These are phyloP conservation scores for Ceratocystis huliohia DNA, from an alignment of 2,329 filamentous ascomycete genomes.

Conservation along the genomic window DNA sequence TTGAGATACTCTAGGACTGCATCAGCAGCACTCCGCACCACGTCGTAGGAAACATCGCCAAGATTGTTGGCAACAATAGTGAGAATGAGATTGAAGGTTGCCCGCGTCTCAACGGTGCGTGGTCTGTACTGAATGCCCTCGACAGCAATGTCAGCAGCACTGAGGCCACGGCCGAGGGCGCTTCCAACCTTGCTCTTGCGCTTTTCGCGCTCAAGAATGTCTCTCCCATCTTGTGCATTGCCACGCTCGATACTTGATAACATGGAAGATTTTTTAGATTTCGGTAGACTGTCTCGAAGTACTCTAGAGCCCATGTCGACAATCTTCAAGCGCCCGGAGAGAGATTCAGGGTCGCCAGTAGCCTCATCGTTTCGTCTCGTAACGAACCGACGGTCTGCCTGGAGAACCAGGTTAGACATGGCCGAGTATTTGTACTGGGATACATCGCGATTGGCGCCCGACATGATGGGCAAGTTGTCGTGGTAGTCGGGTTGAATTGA, in stretches of 20 bases:
- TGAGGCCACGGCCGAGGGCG: conserved; percentile 56
- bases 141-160: conserved; percentile 71
- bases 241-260: conserved; percentile 62
- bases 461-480: conserved; percentile 38
- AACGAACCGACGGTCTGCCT: conserved; percentile 94
- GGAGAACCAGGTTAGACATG: conserved; percentile 99
- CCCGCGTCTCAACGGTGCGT: conserved; percentile 77
- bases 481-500: conserved; percentile 4
- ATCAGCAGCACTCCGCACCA: conserved; percentile 87
- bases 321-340: conserved; percentile 86
- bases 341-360: conserved; percentile 92
- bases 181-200: conserved; percentile 69
- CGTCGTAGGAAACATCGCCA: conserved; percentile 83
- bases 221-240: conserved; percentile 63
- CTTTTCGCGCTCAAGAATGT: conserved; percentile 72
- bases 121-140: conserved; percentile 89
- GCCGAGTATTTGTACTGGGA: conserved; percentile 98
- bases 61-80: conserved; percentile 79
- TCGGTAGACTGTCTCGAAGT: conserved; percentile 65
- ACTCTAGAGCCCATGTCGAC: conserved; percentile 86
- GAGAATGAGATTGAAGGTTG: conserved; percentile 86
- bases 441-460: conserved; percentile 66
- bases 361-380: conserved; percentile 86
- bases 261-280: conserved; percentile 61
- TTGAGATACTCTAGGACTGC: conserved; percentile 84